These are phyloP conservation scores for Licmophora abbreviata DNA, from an alignment of 108 stramenopile genomes.

Conservation along the genomic window DNA sequence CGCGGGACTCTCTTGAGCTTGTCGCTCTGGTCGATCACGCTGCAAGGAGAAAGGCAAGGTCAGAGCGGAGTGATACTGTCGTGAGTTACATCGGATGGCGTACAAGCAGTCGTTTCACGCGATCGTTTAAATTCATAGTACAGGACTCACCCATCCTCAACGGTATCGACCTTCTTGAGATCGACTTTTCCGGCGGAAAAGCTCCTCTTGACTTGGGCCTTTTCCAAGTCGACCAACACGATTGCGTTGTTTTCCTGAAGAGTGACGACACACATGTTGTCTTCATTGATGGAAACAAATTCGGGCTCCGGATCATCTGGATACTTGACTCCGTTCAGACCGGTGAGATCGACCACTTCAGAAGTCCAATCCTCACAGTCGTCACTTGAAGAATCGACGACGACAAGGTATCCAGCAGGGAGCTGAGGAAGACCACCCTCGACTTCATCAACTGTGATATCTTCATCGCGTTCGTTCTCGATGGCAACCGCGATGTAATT, in stretches of 20 bases:
- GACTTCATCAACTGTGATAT: too few species aligned
- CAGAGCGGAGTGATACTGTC: too few species aligned
- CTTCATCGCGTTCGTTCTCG: constrained; percentile 66
- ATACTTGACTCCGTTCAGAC: constrained; percentile 26
- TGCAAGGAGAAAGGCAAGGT: not conserved
- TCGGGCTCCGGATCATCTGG: constrained; percentile 69
- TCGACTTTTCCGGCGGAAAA: constrained; percentile 42
- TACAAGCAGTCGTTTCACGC: too few species aligned
- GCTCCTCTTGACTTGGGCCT: constrained; percentile 18
- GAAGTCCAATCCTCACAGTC: constrained; percentile 29
- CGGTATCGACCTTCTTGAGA: constrained; percentile 35
- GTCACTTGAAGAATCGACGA: constrained; percentile 18
- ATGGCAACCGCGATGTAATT: constrained; percentile 50
- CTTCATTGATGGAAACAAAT: constrained; percentile 47
- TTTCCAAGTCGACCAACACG: constrained; percentile 38
- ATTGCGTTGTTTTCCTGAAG: constrained; percentile 74
- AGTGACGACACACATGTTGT: constrained; percentile 47
- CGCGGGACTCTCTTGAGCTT: constrained; percentile 15
- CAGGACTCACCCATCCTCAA: constrained; percentile 25
- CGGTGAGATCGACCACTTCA: constrained; percentile 23
- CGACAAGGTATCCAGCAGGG: constrained; percentile 39
- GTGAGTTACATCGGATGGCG: too few species aligned
- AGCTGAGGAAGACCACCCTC: constrained; percentile 40
- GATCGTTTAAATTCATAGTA: too few species aligned
- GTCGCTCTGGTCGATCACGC: constrained; percentile 27